Percentiles rank a stretch among this genome's conserved stretches.
phyloP scores from a whole-genome alignment of 805 yeast species.

The Kuraishia piskuri region DNA sequence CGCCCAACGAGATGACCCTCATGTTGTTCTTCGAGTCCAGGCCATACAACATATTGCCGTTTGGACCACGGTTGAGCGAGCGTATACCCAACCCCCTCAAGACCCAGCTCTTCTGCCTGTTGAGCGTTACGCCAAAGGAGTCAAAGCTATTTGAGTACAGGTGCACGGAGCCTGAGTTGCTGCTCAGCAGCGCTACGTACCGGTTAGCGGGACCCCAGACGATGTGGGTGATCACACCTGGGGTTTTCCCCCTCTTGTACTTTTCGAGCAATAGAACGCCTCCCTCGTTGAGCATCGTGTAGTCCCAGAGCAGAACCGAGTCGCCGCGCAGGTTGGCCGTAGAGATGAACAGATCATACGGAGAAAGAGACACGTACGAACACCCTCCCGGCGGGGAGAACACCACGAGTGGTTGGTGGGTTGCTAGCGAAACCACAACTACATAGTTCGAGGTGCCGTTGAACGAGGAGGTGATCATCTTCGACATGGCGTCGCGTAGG shows the following conservation, averaged over 20 bases:
- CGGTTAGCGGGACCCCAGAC: slow-evolving; percentile 42
- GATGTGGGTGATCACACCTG: slow-evolving; percentile 40
- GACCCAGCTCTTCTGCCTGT: slow-evolving; percentile 32
- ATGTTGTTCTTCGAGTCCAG: not conserved
- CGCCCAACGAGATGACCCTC: not conserved
- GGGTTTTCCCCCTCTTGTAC: slow-evolving; percentile 54
- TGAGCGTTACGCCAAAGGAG: slow-evolving; percentile 6
- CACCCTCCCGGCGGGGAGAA: slow-evolving; percentile 59
- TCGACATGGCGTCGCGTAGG: slow-evolving; percentile 14
- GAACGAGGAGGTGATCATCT: slow-evolving; percentile 17
- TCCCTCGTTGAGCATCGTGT: slow-evolving; percentile 38
- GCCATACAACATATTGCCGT: not conserved
- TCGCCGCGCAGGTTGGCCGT: slow-evolving; percentile 54
- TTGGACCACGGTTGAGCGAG: not conserved
- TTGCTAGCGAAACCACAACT: slow-evolving; percentile 37
- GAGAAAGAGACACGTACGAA: slow-evolving; percentile 50
- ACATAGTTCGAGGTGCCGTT: slow-evolving; percentile 25
- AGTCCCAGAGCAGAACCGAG: slow-evolving; percentile 56
- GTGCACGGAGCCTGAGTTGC: slow-evolving; percentile 50
- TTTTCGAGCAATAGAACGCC: slow-evolving; percentile 45
- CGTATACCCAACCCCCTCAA: slow-evolving; percentile 24
- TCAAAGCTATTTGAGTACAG: slow-evolving; percentile 41
- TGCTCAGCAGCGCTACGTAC: slow-evolving; percentile 42
- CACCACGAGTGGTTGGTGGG: slow-evolving; percentile 26
- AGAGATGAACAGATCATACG: slow-evolving; percentile 48